Evolutionary conservation across 352 stramenopile genomes (phyloP).

Genomic region (Phytophthora boehmeriae): DNA sequence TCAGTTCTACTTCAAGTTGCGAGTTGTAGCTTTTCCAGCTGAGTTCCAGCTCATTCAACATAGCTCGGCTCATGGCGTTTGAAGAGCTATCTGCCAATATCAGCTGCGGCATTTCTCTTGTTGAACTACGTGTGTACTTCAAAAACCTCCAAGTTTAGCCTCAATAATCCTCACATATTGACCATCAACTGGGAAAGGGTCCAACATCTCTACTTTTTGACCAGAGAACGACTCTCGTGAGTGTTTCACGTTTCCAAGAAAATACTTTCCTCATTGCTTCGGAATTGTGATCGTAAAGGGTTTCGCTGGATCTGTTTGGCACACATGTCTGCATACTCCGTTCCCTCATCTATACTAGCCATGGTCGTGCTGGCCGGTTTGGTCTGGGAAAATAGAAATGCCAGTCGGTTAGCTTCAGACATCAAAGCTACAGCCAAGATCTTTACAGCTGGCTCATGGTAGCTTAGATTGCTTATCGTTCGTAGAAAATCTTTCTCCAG

Average conservation of each 20-base stretch:
- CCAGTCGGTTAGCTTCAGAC: slow-evolving; percentile 28
- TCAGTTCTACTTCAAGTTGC: slow-evolving; percentile 17
- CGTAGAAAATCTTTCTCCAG: slow-evolving; percentile 29
- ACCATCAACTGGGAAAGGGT: slow-evolving; percentile 9
- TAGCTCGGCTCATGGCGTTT: slow-evolving; percentile 38
- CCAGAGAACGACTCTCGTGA: background rate
- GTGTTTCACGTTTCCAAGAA: slow-evolving; percentile 16
- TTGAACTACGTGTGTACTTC: background rate
- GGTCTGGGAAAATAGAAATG: slow-evolving; percentile 38
- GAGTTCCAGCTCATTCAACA: slow-evolving; percentile 44
- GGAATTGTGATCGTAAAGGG: slow-evolving; percentile 28
- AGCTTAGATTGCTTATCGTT: slow-evolving; percentile 37
- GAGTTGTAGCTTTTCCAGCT: slow-evolving; percentile 51
- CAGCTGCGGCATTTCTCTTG: slow-evolving; percentile 11
- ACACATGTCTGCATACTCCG: slow-evolving; percentile 30
- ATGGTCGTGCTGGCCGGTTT: background rate
- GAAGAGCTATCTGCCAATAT: slow-evolving; percentile 24
- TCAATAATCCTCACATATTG: slow-evolving; percentile 28
- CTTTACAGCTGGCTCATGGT: slow-evolving; percentile 47
- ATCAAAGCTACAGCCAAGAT: slow-evolving; percentile 39
- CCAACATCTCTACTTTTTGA: slow-evolving; percentile 8
- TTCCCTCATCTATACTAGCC: slow-evolving; percentile 14
- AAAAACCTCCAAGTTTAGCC: slow-evolving; percentile 14
- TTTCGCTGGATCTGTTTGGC: slow-evolving; percentile 17
- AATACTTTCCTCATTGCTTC: slow-evolving; percentile 19